Conservation (phyloP, 305 asterid species). For the Fraxinus paxiana region DNA sequence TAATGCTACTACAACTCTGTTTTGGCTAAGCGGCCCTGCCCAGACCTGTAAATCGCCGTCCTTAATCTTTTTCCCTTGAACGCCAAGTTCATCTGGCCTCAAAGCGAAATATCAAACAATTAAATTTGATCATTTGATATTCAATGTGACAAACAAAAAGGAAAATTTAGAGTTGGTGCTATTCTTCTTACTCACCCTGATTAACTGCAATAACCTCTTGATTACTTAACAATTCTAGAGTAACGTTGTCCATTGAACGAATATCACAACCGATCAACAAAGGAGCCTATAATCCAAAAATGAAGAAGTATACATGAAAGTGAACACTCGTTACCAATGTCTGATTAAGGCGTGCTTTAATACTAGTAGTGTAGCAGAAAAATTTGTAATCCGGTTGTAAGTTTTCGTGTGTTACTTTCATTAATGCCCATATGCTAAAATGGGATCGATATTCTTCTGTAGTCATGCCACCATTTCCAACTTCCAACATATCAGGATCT, state of each 20-base stretch:
- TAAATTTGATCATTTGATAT: background rate
- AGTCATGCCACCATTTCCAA: slow-evolving; percentile 92
- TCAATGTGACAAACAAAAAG: background rate
- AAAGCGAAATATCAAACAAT: background rate
- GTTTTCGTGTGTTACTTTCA: slow-evolving; percentile 46
- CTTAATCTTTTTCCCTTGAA: slow-evolving; percentile 81
- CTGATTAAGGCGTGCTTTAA: background rate
- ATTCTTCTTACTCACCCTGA: slow-evolving; percentile 52
- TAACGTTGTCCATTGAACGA: slow-evolving; percentile 49
- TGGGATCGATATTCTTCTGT: slow-evolving; percentile 74
- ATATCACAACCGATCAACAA: slow-evolving; percentile 81
- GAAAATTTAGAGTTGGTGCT: background rate
- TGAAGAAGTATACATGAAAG: background rate
- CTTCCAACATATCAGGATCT: slow-evolving; percentile 99
- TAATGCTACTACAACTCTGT: slow-evolving; percentile 53
- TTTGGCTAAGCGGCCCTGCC: slow-evolving; percentile 71
- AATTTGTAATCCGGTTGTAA: background rate
- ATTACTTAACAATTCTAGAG: slow-evolving; percentile 54
- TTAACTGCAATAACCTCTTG: slow-evolving; percentile 77
- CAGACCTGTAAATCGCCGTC: slow-evolving; percentile 80
- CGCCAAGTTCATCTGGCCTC: slow-evolving; percentile 64
- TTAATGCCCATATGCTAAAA: slow-evolving; percentile 94
- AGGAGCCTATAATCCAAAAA: slow-evolving; percentile 60
- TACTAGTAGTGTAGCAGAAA: background rate
- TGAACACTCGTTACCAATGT: background rate